A percentile compares a stretch with the other conserved stretches of the same genome.
phyloP scores from a whole-genome alignment of 1,139 yeast species.

The Suhomyces yuchorum region DNA sequence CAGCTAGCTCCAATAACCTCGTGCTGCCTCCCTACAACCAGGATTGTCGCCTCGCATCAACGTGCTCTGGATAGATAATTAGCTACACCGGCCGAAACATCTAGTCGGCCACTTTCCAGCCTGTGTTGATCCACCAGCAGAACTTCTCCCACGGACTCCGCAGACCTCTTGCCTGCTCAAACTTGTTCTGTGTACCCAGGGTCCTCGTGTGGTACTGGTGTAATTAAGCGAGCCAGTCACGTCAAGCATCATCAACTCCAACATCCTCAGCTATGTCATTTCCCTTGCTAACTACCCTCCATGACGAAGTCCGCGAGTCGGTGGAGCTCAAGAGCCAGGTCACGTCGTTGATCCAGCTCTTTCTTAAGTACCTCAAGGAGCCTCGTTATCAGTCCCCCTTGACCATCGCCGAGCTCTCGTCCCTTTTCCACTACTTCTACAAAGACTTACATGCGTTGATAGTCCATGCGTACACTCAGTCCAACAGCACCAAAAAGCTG shows the following conservation, averaged over 20 bases:
- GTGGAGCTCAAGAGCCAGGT: conserved; percentile 27
- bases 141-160: background rate
- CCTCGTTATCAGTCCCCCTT: conserved; percentile 49
- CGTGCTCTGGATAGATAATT: background rate
- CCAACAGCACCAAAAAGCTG: conserved; percentile 42
- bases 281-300: conserved; percentile 12
- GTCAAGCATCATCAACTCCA: background rate
- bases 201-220: background rate
- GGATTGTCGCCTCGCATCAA: background rate
- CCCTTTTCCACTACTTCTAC: conserved; percentile 38
- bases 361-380: conserved; percentile 42
- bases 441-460: conserved; percentile 41
- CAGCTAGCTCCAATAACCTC: background rate
- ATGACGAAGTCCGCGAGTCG: conserved; percentile 16
- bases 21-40: background rate
- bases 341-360: conserved; percentile 29
- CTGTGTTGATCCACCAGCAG: background rate
- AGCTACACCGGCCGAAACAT: background rate
- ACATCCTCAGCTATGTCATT: conserved; percentile 6
- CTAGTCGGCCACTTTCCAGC: background rate
- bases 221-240: background rate
- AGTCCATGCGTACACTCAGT: conserved; percentile 39
- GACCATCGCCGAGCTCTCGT: conserved; percentile 37
- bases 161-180: background rate
- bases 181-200: background rate